phyloP scores from a whole-genome alignment of 345 rosid genomes.

The Pistacia atlantica region DNA sequence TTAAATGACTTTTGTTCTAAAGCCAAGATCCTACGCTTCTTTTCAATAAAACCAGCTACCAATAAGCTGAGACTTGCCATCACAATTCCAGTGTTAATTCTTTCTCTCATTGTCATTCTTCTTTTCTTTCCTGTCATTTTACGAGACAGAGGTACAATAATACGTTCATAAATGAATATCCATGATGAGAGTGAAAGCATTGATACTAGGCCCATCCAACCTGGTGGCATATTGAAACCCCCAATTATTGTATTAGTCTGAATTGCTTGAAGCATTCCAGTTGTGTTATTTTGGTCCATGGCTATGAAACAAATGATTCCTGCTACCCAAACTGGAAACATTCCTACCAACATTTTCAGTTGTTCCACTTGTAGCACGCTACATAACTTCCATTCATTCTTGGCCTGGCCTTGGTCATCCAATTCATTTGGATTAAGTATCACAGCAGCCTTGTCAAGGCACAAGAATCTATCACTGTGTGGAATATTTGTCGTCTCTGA shows the following conservation, averaged over 20 bases:
- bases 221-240: conserved; percentile 56
- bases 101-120: conserved; percentile 49
- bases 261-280: conserved; percentile 59
- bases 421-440: conserved; percentile 42
- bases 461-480: conserved; percentile 40
- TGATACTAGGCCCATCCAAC: conserved; percentile 62
- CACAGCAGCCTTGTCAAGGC: conserved; percentile 56
- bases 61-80: conserved; percentile 57
- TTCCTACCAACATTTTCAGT: conserved; percentile 35
- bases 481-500: conserved; percentile 27
- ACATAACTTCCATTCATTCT: conserved; percentile 44
- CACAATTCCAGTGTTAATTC: conserved; percentile 59
- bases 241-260: conserved; percentile 40
- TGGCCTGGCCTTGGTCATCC: conserved; percentile 42
- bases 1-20: conserved; percentile 37
- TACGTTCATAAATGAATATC: conserved; percentile 60
- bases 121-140: conserved; percentile 32
- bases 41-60: conserved; percentile 55
- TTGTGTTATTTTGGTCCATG: conserved; percentile 58
- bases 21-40: conserved; percentile 44
- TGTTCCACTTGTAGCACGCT: conserved; percentile 46
- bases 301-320: conserved; percentile 47
- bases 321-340: conserved; percentile 47
- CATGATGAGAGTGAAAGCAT: conserved; percentile 68
- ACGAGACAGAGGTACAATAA: conserved; percentile 37